A percentile compares a stretch with the other conserved stretches of the same genome.
Conservation (phyloP, 83 land plant species). For the Thuja plicata region DNA sequence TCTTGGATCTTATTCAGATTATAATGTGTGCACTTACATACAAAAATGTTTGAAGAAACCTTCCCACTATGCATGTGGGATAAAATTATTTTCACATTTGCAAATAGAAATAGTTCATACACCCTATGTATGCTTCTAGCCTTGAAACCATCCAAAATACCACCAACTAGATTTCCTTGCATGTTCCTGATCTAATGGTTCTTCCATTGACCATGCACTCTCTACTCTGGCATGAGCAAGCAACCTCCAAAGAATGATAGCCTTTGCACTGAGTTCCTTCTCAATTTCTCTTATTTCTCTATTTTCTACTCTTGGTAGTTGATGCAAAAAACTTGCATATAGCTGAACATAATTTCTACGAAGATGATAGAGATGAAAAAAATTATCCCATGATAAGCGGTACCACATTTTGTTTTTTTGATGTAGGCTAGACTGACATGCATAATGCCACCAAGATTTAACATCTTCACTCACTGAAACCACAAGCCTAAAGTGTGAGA, state of each 20-base stretch:
- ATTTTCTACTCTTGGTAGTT: constrained; percentile 30
- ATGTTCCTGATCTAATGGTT: constrained; percentile 48
- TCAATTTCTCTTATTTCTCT: constrained; percentile 73
- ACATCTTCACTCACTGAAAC: constrained; percentile 58
- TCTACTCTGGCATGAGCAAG: constrained; percentile 96
- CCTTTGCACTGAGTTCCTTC: constrained; percentile 82
- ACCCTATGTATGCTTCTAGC: too few species aligned
- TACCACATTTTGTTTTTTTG: constrained; percentile 77
- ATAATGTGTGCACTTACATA: too few species aligned
- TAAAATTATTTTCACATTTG: too few species aligned
- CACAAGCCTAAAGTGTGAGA: constrained; percentile 78
- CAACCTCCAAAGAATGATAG: constrained; percentile 95
- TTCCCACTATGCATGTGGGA: too few species aligned
- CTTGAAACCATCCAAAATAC: constrained; percentile 82
- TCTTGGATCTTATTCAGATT: too few species aligned
- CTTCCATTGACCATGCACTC: constrained; percentile 77
- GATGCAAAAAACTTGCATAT: constrained; percentile 73
- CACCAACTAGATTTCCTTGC: constrained; percentile 79
- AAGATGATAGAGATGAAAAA: constrained; percentile 66
- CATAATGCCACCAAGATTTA: constrained; percentile 92
- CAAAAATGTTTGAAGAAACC: too few species aligned
- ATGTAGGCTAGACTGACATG: constrained; percentile 70
- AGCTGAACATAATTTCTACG: constrained; percentile 81
- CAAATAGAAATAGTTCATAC: too few species aligned
- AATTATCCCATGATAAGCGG: constrained; percentile 76